Evolutionary conservation across 805 yeast species (phyloP), one percentile per base, ranked within the genome.

Genomic region (Metschnikowia anglica): DNA sequence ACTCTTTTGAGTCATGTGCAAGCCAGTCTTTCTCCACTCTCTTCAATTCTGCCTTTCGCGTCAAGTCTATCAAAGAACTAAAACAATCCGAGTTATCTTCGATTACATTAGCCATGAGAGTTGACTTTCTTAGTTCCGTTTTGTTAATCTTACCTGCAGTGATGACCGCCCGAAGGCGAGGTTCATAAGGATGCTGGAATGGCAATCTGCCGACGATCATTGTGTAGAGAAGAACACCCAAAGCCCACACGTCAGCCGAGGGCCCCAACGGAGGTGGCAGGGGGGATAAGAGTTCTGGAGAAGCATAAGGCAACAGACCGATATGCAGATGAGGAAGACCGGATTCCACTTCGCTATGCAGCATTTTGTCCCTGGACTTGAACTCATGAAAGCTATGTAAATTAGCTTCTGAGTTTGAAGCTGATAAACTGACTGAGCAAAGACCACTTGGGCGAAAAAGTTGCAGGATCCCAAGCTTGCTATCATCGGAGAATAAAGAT

Each of bases 281-380:
- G 1, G 85, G 83, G 30, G 70, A 66, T 30, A 89, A 65, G 13
- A 88, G 70, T 59, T 90, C 97, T 0, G 98, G 98, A 0, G 96
- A 79, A 0, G 97, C 95, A 60, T 88, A 90, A 0, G 97, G 97
- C 24, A 90, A 69, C 1, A 96, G 89, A 0, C 98, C 98, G 37
- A 88, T 85, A 52, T 83, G 84, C 17, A 79, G 66, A 57, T 81
- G 85, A 1, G 87, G 87, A 25, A 74, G 59, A 24, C 68, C 68
- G 8, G 73, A 58, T 39, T 70, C 73, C 16, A 63, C 58, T 51
- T 61, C 50, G 29, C 37, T 35, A 8, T 33, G 43, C 37, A 44
- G 21, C 7, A 43, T 29, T 29, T 34, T 41, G 15, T 48, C 51
- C 26, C 46, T 48, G 21, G 46, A 34, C 40, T 43, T 43, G 24